Conservation (phyloP, 495 filamentous ascomycete species). For the Talaromyces wortmannii region DNA sequence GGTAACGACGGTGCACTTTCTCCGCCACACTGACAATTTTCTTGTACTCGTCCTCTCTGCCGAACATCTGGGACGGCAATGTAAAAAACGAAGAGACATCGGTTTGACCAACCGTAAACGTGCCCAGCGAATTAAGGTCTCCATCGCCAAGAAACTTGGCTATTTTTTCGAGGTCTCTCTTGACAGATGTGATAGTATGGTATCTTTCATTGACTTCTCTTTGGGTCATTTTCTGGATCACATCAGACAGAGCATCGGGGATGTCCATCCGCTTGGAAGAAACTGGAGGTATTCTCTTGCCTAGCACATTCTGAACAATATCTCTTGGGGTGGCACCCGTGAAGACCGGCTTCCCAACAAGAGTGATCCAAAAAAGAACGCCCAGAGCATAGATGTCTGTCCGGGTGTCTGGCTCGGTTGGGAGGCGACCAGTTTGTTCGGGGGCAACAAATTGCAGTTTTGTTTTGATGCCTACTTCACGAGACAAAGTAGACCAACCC, state of each 20-base stretch:
- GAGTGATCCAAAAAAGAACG: constrained; percentile 77
- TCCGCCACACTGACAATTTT: constrained; percentile 67
- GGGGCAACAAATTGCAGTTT: constrained; percentile 85
- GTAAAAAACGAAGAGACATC: constrained; percentile 86
- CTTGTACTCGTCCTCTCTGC: constrained; percentile 62
- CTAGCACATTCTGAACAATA: constrained; percentile 80
- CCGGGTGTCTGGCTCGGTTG: constrained; percentile 78
- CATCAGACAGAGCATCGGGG: constrained; percentile 68
- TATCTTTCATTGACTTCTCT: constrained; percentile 81
- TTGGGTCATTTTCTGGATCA: constrained; percentile 85
- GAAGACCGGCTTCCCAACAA: constrained; percentile 72
- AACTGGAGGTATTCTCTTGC: constrained; percentile 64
- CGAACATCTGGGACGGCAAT: constrained; percentile 72
- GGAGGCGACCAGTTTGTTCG: constrained; percentile 86
- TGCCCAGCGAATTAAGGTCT: constrained; percentile 58
- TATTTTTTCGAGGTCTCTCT: constrained; percentile 65
- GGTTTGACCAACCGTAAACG: constrained; percentile 64
- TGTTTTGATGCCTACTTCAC: constrained; percentile 72
- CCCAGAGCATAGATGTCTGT: constrained; percentile 90
- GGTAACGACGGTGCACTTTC: constrained; percentile 57
- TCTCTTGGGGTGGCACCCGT: constrained; percentile 73
- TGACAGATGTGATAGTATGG: constrained; percentile 73
- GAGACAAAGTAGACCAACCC: constrained; percentile 74
- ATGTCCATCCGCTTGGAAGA: constrained; percentile 69
- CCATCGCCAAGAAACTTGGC: constrained; percentile 66